Evolutionary conservation across 2,329 filamentous ascomycete species (phyloP), one percentile per base, ranked within the genome.

Genomic region (Dothideomycetes sp.): DNA sequence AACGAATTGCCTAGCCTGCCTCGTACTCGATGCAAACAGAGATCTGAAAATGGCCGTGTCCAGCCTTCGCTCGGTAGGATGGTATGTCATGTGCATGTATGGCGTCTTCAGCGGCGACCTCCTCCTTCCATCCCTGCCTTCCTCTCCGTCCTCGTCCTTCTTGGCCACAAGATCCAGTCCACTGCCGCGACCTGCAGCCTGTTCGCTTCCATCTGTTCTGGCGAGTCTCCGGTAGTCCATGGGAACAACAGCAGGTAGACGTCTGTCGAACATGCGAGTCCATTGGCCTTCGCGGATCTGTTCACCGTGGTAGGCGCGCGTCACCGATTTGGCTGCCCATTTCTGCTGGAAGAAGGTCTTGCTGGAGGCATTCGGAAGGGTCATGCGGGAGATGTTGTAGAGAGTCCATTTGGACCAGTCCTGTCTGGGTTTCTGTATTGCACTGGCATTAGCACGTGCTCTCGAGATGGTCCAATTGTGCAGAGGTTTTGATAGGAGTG

Each of bases 371-470:
- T 52, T 56, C 14, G 72, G 74, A 2, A 61, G 54, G 32, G 53
- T 63, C 24, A 75, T 55, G 49, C 74, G 73, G 37, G 69, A 66
- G 49, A 98, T 66, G 65, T 95, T 95, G 76, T 84, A 98, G 47
- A 98, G 73, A 59, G 94, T 94, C 72, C 86, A 87, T 68, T 94
- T 94, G 71, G 86, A 94, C 91, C 89, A 95, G 69, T 87, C 86
- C 70, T 91, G 84, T 54, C 89, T 82, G 62, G 94, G 61, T 83
- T 86, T 93, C 88, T 96, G 58, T 36, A 19, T 36, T 22, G 2
- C 14, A 31, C 34, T 31, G 37, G 36, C 27, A 19, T 11, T 29
- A 19, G 17, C 34, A 36, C 19, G n/a, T 8, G 22, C 22, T 27
- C 22, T 27, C 12, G 22, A 7, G 7, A 27, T 27, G 22, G 22